Evolutionary conservation across 2,329 filamentous ascomycete genomes (phyloP), one percentile per base, ranked within the genome.

Genomic region (Ceratocystis harringtonii): DNA sequence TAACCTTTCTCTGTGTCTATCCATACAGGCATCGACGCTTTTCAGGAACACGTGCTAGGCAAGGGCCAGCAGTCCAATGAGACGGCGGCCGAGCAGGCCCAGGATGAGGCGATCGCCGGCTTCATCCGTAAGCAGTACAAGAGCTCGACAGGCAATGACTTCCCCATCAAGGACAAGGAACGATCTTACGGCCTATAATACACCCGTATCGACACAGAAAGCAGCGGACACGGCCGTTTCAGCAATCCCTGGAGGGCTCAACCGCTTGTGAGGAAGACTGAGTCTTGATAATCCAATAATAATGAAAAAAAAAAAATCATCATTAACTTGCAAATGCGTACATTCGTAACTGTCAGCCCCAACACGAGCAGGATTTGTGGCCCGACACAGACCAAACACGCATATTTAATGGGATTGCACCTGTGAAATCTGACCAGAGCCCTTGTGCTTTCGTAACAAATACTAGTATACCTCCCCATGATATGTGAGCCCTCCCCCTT

Each of bases 91-190:
- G 90, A 95, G 76, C 89, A 95, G 76, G 87, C 86, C 70, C 92
- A 92, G 78, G 90, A 94, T 73, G 86, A 90, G 75, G 79, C 87
- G 73, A 89, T 92, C 70, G 84, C 83, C 32, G 86, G 90, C 73
- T 86, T 82, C 73, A 84, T 92, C 70, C 83, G 89, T 45, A 75
- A 74, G 52, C 78, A 87, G 75, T 92, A 90, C 80, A 90, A 90
- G 80, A 76, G 70, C 60, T 72, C 76, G 0, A 87, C 86, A 0
- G 89, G 89, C 67, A 83, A 76, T 5, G 88, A 92, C 6, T 73
- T 92, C 64, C 84, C 85, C 32, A 76, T 90, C 73, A 77, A 81
- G 72, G 88, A 91, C 74, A 90, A 90, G 78, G 78, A 84, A 5
- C 74, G 73, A 69, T 71, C 75, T 55, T 73, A 70, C 43, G 74